Base-by-base conservation (phyloP, 129 eudicot species). In the Tagetes patula region DNA sequence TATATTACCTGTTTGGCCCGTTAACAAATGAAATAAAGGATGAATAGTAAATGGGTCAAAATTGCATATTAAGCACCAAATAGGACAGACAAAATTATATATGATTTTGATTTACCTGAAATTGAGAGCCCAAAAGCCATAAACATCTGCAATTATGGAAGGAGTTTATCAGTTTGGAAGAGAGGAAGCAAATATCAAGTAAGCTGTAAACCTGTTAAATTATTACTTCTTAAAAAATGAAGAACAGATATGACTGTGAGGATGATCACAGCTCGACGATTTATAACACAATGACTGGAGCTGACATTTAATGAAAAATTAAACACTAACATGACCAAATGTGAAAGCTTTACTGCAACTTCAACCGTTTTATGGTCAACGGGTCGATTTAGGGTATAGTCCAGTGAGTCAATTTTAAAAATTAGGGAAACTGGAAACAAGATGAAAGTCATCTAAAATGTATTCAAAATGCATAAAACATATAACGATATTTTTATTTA, bases 101-200 rank as follows among this genome's bases (percentile, higher is more conserved):
- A 1, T 30, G n/a, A 42, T 71, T 69, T 47, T 27, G 31, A 80
- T 87, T 78, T 79, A 91, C 97, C 97, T 69, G 97, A 86, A 31
- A 85, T 68, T 65, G 83, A 68, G 78, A 91, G 78, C 72, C 96
- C 95, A 55, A 76, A 63, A 6, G 67, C 76, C 69, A 91, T 76
- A 56, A 86, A 72, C 65, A 84, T 86, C 97, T 91, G 96, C 87
- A 88, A 52, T 65, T 45, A 78, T 64, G 65, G 32, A 33, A 69
- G 64, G 8, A 59, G 32, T 58, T 36, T 40, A 30, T 77, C 70
- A 77, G 69, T 59, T 33, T 14, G 9, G 39, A 56, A 53, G 32
- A 72, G 31, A 42, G 50, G 49, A 70, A 56, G 56, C 12, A 60
- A 10, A 70, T 47, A 3, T 14, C 49, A 70, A 47, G 64, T 49